Percentiles rank a stretch among this genome's conserved stretches.
These are phyloP conservation scores for Casuarina cunninghamiana DNA, from an alignment of 306 rosid genomes.

Conservation along the genomic window DNA sequence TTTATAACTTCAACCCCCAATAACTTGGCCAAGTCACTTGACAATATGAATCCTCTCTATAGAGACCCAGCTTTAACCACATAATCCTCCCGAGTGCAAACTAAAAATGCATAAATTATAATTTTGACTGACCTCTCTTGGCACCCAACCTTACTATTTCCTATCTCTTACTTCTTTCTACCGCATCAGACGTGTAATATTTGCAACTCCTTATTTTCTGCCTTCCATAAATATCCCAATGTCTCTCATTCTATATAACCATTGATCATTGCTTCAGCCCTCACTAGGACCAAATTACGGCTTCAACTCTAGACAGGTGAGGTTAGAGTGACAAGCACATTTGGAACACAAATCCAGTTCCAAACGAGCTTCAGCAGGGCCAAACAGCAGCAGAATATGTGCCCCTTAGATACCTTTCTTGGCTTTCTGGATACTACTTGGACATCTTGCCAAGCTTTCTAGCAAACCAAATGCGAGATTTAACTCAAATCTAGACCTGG, in stretches of 20 bases:
- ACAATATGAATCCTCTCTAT: neutral
- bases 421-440: conserved; percentile 9
- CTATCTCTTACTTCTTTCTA: neutral
- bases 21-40: neutral
- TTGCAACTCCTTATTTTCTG: neutral
- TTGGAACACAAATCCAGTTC: neutral
- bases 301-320: neutral
- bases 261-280: neutral
- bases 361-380: neutral
- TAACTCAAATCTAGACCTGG: conserved; percentile 25
- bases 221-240: neutral
- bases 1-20: neutral
- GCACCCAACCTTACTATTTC: neutral
- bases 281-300: neutral
- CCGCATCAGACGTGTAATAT: neutral
- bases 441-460: neutral
- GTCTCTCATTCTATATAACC: neutral
- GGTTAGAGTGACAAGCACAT: neutral
- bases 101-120: neutral
- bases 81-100: neutral
- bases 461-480: conserved; percentile 14
- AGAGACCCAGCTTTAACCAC: neutral
- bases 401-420: conserved; percentile 6
- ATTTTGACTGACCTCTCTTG: neutral
- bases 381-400: neutral